A percentile compares a stretch with the other conserved stretches of the same genome.
These are phyloP conservation scores for Eimeria necatrix DNA, from an alignment of 169 alveolate genomes.

Conservation along the genomic window DNA sequence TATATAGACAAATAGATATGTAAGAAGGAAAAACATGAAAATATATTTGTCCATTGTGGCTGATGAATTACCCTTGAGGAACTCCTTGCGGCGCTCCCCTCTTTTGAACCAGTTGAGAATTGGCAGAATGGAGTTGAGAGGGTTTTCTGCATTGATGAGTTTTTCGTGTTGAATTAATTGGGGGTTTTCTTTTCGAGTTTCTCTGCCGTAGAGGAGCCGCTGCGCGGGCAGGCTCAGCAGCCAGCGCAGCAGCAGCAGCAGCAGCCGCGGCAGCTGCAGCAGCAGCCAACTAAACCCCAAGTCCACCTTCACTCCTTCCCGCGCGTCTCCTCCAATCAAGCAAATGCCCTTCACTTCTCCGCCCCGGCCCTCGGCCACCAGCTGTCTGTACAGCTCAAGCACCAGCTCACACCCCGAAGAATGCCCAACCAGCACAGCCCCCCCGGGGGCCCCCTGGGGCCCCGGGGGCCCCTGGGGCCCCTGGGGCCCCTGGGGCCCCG, in stretches of 20 bases:
- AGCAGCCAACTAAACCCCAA: background rate
- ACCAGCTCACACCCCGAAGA: slow-evolving; percentile 43
- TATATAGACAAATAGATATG: background rate
- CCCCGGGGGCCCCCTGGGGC: background rate
- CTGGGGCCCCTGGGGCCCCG: background rate
- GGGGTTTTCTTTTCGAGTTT: background rate
- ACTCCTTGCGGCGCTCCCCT: background rate
- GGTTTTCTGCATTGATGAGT: background rate
- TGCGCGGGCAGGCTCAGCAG: background rate
- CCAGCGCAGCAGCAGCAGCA: slow-evolving; percentile 29
- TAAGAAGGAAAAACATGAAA: background rate
- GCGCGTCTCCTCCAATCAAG: slow-evolving; percentile 22
- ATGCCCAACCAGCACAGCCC: slow-evolving; percentile 59
- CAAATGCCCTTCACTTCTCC: slow-evolving; percentile 35
- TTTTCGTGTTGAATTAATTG: background rate
- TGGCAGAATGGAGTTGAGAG: background rate
- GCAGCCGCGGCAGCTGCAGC: slow-evolving; percentile 16
- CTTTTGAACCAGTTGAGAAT: background rate
- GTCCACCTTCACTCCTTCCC: background rate
- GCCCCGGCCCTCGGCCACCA: background rate
- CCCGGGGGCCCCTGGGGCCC: background rate
- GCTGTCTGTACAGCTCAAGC: slow-evolving; percentile 45
- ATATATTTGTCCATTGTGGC: background rate
- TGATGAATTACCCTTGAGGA: background rate
- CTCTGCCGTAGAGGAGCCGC: background rate